Base-by-base conservation (phyloP, 2,329 filamentous ascomycete genomes). In the Colletotrichum australisinense region DNA sequence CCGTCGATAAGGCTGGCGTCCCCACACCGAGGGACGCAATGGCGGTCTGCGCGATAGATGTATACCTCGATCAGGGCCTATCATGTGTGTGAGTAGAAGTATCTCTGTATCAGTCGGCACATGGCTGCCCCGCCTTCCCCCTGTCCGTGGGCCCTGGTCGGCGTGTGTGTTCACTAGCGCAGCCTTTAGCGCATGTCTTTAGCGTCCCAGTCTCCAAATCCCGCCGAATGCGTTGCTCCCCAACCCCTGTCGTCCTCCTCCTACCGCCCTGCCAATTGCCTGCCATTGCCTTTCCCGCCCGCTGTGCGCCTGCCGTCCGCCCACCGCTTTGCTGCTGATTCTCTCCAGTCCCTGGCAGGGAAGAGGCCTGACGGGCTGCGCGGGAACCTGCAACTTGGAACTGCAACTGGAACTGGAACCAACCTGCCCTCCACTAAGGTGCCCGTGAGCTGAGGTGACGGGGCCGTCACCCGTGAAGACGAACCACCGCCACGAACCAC, bases 351-450 rank as follows among this genome's bases (percentile, higher is more conserved):
- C 59, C 26, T 12, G 46, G 60, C 70, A 73, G 67, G 67, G 70
- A 73, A 70, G 49, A 26, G 58, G 66, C 66, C 70, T 69, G 67
- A 55, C 42, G 32, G 28, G 32, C 35, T 66, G 56, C 63, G 26
- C 46, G 56, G 28, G 70, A 72, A 67, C 58, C 65, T 72, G 32
- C 8, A 35, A 63, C 60, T 60, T 30, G 38, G 59, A 62, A 63
- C 46, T 30, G 38, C 35, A 62, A 53, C 46, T 32, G 30, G 58
- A 63, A 58, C 69, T 69, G 66, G 66, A 72, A 65, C 69, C 63
- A 57, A 67, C 56, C 32, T 19, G 11, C 22, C 32, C 32, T 35
- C 32, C 32, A 12, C 32, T 35, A 9, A 32, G 30, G 32, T 35
- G 32, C 32, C 24, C 30, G 26, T 52, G n/a, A 28, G 22, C 46